phyloP scores from a whole-genome alignment of 345 rosid genomes.

The Salix caprea region DNA sequence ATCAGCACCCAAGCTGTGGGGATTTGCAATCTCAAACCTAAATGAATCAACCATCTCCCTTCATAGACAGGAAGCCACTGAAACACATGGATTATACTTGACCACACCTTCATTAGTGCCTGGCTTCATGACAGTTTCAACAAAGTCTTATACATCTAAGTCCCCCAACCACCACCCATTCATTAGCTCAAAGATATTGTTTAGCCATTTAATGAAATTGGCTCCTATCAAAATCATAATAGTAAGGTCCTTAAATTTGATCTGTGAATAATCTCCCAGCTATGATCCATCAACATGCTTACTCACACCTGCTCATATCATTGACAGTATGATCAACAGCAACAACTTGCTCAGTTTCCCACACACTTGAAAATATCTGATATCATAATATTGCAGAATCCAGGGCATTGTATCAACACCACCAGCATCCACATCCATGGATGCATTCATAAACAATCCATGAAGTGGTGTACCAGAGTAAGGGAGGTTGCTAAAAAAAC shows the following conservation, averaged over 20 bases:
- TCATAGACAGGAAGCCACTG: background rate
- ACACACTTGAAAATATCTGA: background rate
- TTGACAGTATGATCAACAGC: background rate
- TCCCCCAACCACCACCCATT: background rate
- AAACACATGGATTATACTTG: background rate
- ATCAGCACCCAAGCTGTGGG: background rate
- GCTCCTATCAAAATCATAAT: background rate
- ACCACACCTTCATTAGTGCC: background rate
- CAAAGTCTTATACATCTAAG: background rate
- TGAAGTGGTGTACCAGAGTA: background rate
- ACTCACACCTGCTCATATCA: background rate
- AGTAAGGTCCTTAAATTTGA: background rate
- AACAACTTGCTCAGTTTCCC: background rate
- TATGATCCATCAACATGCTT: background rate
- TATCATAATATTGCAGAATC: background rate
- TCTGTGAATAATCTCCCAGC: background rate
- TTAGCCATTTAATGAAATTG: background rate
- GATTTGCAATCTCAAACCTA: slow-evolving; percentile 2
- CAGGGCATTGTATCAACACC: background rate
- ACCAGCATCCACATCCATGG: background rate
- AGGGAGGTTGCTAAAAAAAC: background rate
- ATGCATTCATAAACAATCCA: background rate
- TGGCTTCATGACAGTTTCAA: background rate
- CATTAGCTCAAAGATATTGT: background rate
- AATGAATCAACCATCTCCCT: background rate